These are phyloP conservation scores for Keqinozyma sinolaborantium DNA, from an alignment of 1,139 yeast species.

Conservation along the genomic window DNA sequence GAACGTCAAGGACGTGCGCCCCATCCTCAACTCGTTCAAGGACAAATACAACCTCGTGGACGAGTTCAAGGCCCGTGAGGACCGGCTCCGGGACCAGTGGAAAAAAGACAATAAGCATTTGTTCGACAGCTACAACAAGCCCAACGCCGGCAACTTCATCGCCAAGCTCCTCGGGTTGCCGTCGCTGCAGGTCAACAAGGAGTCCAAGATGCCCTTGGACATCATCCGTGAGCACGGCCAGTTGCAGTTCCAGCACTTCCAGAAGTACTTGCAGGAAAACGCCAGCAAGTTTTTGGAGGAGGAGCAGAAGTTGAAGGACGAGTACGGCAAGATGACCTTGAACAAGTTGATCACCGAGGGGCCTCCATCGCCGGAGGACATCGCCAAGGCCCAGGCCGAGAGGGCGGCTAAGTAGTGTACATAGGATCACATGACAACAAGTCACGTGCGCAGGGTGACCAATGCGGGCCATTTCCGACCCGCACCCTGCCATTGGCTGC, in stretches of 20 bases:
- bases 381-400: conserved; percentile 63
- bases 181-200: conserved; percentile 43
- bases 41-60: conserved; percentile 59
- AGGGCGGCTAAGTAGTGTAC: conserved; percentile 11
- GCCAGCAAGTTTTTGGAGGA: conserved; percentile 83
- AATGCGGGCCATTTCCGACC: conserved; percentile 5
- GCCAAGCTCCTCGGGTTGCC: conserved; percentile 63
- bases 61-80: conserved; percentile 80
- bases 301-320: conserved; percentile 74
- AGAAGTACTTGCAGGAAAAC: conserved; percentile 79
- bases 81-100: conserved; percentile 63
- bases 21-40: conserved; percentile 68
- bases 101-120: conserved; percentile 60
- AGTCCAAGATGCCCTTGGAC: conserved; percentile 88
- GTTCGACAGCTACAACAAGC: conserved; percentile 28
- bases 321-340: conserved; percentile 75
- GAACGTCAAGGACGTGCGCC: conserved; percentile 87
- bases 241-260: conserved; percentile 80
- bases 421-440: conserved; percentile 2
- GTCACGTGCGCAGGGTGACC: neutral
- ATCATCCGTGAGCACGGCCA: conserved; percentile 90
- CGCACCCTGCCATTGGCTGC: conserved; percentile 10
- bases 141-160: conserved; percentile 49
- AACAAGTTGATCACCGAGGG: conserved; percentile 85
- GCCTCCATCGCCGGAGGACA: conserved; percentile 80